Evolutionary conservation across 495 filamentous ascomycete genomes (phyloP).

Genomic region (Trichoderma gamsii): DNA sequence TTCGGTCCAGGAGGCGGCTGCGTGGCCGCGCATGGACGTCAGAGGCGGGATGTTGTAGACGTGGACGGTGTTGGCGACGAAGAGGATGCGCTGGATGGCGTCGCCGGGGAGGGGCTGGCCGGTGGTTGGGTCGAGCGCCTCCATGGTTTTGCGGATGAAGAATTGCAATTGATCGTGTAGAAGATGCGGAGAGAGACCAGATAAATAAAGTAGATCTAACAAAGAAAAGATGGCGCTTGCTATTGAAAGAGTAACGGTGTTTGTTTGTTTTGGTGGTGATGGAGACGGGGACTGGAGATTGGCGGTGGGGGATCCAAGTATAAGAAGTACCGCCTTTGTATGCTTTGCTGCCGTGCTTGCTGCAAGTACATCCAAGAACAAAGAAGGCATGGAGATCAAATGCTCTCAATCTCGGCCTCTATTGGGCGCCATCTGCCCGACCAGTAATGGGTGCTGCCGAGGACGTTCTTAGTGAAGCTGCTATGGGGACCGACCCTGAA

Average conservation of each 20-base stretch:
- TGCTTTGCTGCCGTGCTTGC: not conserved
- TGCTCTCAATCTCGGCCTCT: not conserved
- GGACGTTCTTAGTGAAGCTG: not conserved
- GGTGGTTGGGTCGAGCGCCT: slow-evolving; percentile 53
- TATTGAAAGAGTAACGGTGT: no score
- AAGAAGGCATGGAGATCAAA: not conserved
- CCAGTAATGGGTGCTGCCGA: not conserved
- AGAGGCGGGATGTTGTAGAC: slow-evolving; percentile 76
- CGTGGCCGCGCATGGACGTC: slow-evolving; percentile 62
- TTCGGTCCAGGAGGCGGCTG: slow-evolving; percentile 70
- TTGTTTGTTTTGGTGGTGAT: not conserved
- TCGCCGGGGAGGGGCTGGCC: slow-evolving; percentile 52
- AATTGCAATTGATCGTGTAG: not conserved
- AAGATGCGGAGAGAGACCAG: not conserved
- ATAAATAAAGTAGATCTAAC: no score
- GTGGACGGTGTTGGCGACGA: slow-evolving; percentile 62
- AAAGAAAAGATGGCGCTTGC: no score
- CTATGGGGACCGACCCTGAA: not conserved
- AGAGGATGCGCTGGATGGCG: slow-evolving; percentile 74
- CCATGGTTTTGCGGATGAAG: slow-evolving; percentile 26
- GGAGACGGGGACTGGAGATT: not conserved
- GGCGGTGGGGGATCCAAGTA: not conserved
- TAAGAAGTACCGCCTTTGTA: not conserved
- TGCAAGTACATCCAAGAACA: not conserved
- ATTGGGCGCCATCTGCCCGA: not conserved